Evolutionary conservation across 2,329 filamentous ascomycete genomes (phyloP), one percentile per base, ranked within the genome.

Genomic region (Pyrenophora tritici-repentis): DNA sequence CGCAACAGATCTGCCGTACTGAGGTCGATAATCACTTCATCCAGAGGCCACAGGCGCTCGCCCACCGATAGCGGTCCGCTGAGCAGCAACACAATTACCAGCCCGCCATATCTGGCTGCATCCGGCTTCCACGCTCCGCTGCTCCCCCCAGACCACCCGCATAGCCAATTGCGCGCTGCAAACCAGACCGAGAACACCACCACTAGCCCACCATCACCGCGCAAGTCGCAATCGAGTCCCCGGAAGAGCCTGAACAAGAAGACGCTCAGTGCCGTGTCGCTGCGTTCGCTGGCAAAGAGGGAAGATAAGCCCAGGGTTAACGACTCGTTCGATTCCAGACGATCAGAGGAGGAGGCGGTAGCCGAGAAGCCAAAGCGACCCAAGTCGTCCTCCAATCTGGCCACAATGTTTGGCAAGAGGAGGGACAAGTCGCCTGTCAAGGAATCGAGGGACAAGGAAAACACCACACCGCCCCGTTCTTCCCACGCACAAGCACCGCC

Each of bases 341-440:
- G 55, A 17, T 38, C 59, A 12, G 65, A 58, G n/a, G 59, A 65
- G 2, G 67, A 73, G 17, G 72, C 49, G 47, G 66, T 46, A 24
- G 48, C 53, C 20, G 58, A 67, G 62, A 81, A 77, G 49, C 78
- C 79, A 3, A 85, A 84, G 72, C 95, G 93, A 78, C 83, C 83
- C 32, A 96, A 93, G 73, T 96, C 92, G 0, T 83, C 89, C 3
- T 89, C 89, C 26, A 95, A 91, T 69, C 80, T 97, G n/a, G 85
- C 85, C 0, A 85, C 82, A 4, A 82, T 97, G 47, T 82, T 96
- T 43, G 86, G 85, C 49, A 86, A 88, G 49, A 85, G 86, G 52
- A 91, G 88, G 66, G 77, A 81, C 46, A 75, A 80, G 45, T 73
- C 78, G 18, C 78, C 77, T 33, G 50, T 45, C 33, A 66, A 66